Evolutionary conservation across 257 asterid genomes (phyloP).

Genomic region (Striga asiatica): DNA sequence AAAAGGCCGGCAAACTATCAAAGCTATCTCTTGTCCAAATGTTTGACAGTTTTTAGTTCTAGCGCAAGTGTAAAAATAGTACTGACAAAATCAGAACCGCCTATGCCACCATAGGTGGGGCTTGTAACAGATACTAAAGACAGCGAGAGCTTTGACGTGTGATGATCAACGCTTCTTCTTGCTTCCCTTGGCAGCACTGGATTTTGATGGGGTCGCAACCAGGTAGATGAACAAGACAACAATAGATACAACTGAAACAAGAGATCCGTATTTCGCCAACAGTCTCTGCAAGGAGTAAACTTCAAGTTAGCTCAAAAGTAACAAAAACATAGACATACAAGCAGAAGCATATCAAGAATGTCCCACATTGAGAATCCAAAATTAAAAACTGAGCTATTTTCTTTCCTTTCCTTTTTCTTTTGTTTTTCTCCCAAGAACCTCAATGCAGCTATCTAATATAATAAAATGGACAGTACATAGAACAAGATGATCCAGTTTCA

Average conservation of each 20-base stretch:
- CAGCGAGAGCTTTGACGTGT: not conserved
- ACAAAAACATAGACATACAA: not conserved
- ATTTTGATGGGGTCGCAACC: conserved; percentile 64
- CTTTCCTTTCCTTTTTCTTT: not conserved
- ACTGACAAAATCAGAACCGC: conserved; percentile 20
- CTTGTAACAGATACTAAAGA: not conserved
- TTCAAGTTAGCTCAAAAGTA: not conserved
- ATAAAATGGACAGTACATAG: not conserved
- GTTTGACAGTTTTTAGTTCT: conserved; percentile 24
- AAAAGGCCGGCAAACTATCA: conserved; percentile 17
- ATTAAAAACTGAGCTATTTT: too few relatives aligned
- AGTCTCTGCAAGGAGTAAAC: conserved; percentile 44
- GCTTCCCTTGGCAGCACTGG: conserved; percentile 51
- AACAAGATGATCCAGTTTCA: not conserved
- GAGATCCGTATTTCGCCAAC: conserved; percentile 79
- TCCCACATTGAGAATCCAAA: too few relatives aligned
- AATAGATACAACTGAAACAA: conserved; percentile 56
- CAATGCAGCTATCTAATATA: too few relatives aligned
- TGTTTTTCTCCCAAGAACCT: too few relatives aligned
- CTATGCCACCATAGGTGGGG: not conserved
- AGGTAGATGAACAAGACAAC: conserved; percentile 48
- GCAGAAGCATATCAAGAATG: not conserved
- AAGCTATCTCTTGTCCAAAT: conserved; percentile 26
- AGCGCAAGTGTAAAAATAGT: conserved; percentile 19
- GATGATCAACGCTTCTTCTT: conserved; percentile 56